A percentile compares a stretch with the other conserved stretches of the same genome.
phyloP scores from a whole-genome alignment of 495 filamentous ascomycete genomes.

The Penicillium flavigenum region DNA sequence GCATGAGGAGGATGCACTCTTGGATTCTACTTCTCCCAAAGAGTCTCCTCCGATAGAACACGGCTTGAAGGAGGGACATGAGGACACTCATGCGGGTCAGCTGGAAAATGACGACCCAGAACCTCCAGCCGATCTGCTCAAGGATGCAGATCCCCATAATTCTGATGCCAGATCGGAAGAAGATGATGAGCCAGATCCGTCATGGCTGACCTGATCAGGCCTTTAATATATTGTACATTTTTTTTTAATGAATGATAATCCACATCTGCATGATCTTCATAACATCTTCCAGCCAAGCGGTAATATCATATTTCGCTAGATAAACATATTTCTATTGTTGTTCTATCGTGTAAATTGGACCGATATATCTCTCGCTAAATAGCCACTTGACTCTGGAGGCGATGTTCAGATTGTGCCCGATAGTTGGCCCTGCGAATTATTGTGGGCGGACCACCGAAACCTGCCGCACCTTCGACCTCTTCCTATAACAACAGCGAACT shows the following conservation, averaged over 20 bases:
- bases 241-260: neutral
- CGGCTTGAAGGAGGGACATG: neutral
- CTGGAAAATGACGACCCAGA: slow-evolving; percentile 36
- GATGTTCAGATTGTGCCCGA: neutral
- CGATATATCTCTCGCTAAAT: neutral
- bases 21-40: slow-evolving; percentile 9
- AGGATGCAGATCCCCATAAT: slow-evolving; percentile 32
- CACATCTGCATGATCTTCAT: neutral
- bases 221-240: neutral
- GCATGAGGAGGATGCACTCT: slow-evolving; percentile 8
- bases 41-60: slow-evolving; percentile 12
- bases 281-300: neutral
- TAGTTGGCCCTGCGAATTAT: neutral
- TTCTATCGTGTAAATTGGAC: neutral
- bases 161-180: slow-evolving; percentile 40
- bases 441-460: slow-evolving; percentile 4
- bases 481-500: neutral
- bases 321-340: neutral
- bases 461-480: neutral
- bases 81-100: slow-evolving; percentile 13
- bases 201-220: slow-evolving; percentile 43
- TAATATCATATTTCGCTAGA: neutral
- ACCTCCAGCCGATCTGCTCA: slow-evolving; percentile 42
- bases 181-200: slow-evolving; percentile 51
- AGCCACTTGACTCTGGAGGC: neutral